Percentiles rank a stretch among this genome's conserved stretches.
Evolutionary conservation across 305 asterid species (phyloP).

Genomic region (Euphrasia arctica): DNA sequence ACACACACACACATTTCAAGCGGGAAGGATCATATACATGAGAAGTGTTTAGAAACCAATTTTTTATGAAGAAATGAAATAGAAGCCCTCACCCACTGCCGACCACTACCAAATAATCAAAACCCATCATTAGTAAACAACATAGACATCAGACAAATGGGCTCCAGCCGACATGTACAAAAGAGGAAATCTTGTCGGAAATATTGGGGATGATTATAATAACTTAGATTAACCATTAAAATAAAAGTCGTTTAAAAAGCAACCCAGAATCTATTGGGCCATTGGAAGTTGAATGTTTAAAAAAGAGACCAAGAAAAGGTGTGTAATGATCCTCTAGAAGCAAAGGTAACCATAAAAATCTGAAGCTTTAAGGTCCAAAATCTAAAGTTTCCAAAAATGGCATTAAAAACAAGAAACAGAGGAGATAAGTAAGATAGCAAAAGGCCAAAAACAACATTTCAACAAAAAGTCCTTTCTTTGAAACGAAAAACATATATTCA

Average conservation of each 20-base stretch:
- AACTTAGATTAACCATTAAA: neutral
- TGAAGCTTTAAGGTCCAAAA: constrained; percentile 24
- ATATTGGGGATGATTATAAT: neutral
- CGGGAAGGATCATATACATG: too few species aligned
- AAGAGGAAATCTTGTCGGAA: constrained; percentile 3
- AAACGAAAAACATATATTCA: neutral
- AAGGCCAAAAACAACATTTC: constrained; percentile 17
- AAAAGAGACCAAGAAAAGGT: neutral
- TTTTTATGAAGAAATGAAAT: neutral
- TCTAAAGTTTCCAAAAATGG: constrained; percentile 30
- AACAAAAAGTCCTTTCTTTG: neutral
- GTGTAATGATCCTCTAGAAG: constrained; percentile 2
- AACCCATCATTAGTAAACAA: neutral
- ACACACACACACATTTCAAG: too few species aligned
- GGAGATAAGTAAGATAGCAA: constrained; percentile 13
- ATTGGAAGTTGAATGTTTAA: neutral
- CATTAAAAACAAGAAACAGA: constrained; percentile 15
- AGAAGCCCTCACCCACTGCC: neutral
- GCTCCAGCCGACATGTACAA: neutral
- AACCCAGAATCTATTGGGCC: neutral
- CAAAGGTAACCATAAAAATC: constrained; percentile 1
- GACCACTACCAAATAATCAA: neutral
- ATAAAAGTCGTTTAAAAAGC: neutral
- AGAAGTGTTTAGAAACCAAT: too few species aligned
- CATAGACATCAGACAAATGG: neutral